Evolutionary conservation across 2,329 filamentous ascomycete genomes (phyloP), one percentile per base, ranked within the genome.

Genomic region (Atkinsonella hypoxylon): DNA sequence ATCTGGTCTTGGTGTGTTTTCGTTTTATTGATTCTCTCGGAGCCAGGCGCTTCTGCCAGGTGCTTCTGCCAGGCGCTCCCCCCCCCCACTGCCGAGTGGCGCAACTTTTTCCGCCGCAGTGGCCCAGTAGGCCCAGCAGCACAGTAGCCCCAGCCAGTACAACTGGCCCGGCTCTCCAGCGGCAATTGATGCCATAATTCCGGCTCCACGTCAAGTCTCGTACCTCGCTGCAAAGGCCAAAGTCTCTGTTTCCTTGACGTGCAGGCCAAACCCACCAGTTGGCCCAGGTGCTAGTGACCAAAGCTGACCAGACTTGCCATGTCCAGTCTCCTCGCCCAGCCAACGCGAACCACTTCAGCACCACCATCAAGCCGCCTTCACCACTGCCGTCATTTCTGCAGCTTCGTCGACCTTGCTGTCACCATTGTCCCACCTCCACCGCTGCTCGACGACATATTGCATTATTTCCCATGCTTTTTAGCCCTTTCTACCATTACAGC

Each of bases 311-410:
- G 40, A 22, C 40, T 42, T 13, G 15, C 22, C 20, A 18, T 3
- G 20, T 31, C 2, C 3, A 34, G 12, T 36, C 12, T 38, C 31
- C 44, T 43, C 38, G 43, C 31, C 47, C 47, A 39, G 47, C 50
- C 50, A 49, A 52, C 47, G 38, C 47, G 41, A 42, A 43, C 45
- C 49, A 36, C 47, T 45, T 17, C 12, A 22, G 13, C 26, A 18
- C 26, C 18, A 34, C 26, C 40, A 45, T 26, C 34, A 17, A 38
- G 20, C 18, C 26, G 26, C 43, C 32, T 18, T 30, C 36, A 51
- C 42, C 49, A 44, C 39, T 45, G 44, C 48, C 48, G 30, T 42
- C 44, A 45, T 45, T 34, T 50, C 45, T 48, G 51, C 40, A 22
- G 41, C 34, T 46, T 11, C 18, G 45, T 48, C 41, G 32, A 7